These are phyloP conservation scores for Penicillium turbatum DNA, from an alignment of 495 filamentous ascomycete genomes.

Conservation along the genomic window DNA sequence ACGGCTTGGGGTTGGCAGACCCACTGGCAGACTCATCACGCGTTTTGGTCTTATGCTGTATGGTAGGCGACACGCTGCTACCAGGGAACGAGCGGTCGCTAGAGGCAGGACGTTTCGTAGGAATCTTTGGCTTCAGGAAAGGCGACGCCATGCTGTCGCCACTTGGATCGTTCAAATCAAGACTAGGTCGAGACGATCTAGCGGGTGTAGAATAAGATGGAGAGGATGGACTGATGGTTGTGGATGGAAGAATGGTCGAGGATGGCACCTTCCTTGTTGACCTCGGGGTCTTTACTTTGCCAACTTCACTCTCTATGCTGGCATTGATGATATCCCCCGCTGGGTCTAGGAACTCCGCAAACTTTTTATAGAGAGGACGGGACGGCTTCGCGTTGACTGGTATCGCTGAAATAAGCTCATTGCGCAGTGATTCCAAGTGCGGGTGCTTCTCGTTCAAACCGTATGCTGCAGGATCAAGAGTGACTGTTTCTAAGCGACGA, in stretches of 20 bases:
- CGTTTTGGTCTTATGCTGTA: background rate
- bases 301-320: background rate
- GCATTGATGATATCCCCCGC: background rate
- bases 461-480: background rate
- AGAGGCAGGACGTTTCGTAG: background rate
- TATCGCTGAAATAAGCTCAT: background rate
- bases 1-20: background rate
- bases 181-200: background rate
- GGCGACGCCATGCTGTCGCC: background rate
- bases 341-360: background rate
- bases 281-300: background rate
- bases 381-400: background rate
- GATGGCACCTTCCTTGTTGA: background rate
- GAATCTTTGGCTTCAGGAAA: background rate
- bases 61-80: background rate
- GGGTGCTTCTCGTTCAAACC: background rate
- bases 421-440: background rate
- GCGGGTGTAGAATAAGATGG: background rate
- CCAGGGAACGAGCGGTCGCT: background rate
- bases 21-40: background rate
- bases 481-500: background rate
- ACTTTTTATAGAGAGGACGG: background rate
- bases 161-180: background rate
- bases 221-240: background rate
- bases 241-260: too few species aligned